phyloP scores from a whole-genome alignment of 306 rosid species.

The Sechiopsis laciniata region DNA sequence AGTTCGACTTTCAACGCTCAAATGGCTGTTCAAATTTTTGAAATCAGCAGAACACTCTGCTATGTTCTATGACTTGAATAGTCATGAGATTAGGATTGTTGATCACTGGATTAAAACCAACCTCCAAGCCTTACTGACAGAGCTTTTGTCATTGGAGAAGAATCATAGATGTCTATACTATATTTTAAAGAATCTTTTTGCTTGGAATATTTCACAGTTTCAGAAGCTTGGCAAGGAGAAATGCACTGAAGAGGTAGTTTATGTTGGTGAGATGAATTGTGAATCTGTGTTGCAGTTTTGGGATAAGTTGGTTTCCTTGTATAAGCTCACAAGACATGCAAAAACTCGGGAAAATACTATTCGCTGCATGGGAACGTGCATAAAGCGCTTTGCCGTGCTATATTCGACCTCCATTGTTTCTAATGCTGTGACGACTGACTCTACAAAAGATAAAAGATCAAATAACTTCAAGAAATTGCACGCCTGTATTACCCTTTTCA shows the following conservation, averaged over 20 bases:
- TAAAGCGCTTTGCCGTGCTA: slow-evolving; percentile 48
- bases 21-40: slow-evolving; percentile 78
- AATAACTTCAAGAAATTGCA: slow-evolving; percentile 33
- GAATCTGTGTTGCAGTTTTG: slow-evolving; percentile 57
- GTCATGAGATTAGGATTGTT: slow-evolving; percentile 41
- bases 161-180: slow-evolving; percentile 62
- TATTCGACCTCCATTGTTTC: slow-evolving; percentile 41
- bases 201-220: slow-evolving; percentile 74
- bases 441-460: slow-evolving; percentile 24
- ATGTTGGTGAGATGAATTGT: slow-evolving; percentile 65
- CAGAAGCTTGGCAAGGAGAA: slow-evolving; percentile 36
- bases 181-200: slow-evolving; percentile 61
- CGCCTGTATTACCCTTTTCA: slow-evolving; percentile 50
- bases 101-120: slow-evolving; percentile 52
- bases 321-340: slow-evolving; percentile 58
- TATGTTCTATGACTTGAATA: slow-evolving; percentile 35
- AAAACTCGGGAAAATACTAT: slow-evolving; percentile 67
- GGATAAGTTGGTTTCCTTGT: slow-evolving; percentile 61
- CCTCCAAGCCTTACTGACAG: slow-evolving; percentile 56
- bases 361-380: slow-evolving; percentile 68
- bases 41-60: slow-evolving; percentile 48
- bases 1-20: slow-evolving; percentile 84
- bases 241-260: slow-evolving; percentile 36
- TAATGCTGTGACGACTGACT: slow-evolving; percentile 24
- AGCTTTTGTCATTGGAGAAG: slow-evolving; percentile 59